Base-by-base conservation (phyloP, 2,329 filamentous ascomycete species). In the Chaetomiaceae sp. region DNA sequence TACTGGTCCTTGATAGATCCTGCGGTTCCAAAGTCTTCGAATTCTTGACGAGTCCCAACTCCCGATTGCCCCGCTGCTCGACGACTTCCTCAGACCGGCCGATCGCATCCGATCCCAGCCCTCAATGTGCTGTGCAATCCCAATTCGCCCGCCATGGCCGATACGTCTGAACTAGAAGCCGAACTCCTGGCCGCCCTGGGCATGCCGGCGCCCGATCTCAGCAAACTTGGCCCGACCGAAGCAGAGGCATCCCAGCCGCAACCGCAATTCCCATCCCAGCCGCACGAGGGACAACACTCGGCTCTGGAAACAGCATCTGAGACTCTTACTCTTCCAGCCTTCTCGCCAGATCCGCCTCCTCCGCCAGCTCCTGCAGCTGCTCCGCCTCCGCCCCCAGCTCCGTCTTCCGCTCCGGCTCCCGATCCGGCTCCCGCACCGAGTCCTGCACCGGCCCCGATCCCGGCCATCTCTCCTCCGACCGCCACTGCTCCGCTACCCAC, bases 151-250 rank as follows among this genome's bases (percentile, higher is more conserved):
- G 58, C 22, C 48, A 64, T 64, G 62, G 60, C 60, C 54, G 61
- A 63, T 49, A 36, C 50, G 31, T 55, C 55, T 44, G 27, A 56
- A 34, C 9, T 64, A 39, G 59, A 60, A 46, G 62, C 55, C 25
- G 61, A 61, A 11, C 60, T 64, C 11, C 50, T 63, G n/a, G 62
- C 61, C 39, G 62, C 61, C 45, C 46, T 64, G 43, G 55, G 50
- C 29, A 44, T 47, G 19, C 11, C 56, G 7, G 23, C 33, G 7
- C 52, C 57, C 11, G 40, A 25, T 27, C 39, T 34, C 36, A 34
- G 31, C 6, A 36, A 29, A 6, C 23, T 25, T 22, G 25, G 23
- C 8, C 17, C 42, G 6, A 34, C 33, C 19, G n/a, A 47, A 11
- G 34, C 37, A 27, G 55, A 44, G 22, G 23, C 45, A 20, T 14